Conservation (phyloP, 495 filamentous ascomycete species). For the Neurospora sp. region DNA sequence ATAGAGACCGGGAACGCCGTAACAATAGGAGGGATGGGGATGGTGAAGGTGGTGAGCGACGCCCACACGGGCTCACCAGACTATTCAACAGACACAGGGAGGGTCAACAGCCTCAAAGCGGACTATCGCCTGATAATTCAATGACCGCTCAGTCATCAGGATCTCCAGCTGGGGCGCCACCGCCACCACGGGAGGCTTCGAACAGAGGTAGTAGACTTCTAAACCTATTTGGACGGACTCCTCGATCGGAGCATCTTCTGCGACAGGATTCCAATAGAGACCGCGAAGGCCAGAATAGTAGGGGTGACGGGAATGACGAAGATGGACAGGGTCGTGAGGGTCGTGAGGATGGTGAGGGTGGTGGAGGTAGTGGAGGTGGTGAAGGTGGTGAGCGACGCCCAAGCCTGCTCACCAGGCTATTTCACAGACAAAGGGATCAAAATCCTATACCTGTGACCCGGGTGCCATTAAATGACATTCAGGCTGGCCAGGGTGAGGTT, state of each 20-base stretch:
- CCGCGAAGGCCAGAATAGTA: not conserved
- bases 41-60: not conserved
- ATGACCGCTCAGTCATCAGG: not conserved
- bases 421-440: not conserved
- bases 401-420: not conserved
- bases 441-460: not conserved
- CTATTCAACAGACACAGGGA: not conserved
- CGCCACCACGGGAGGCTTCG: not conserved
- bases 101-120: no score
- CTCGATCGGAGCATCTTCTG: no score
- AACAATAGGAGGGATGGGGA: not conserved
- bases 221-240: no score
- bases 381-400: not conserved
- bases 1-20: not conserved
- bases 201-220: no score
- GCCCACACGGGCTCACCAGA: not conserved
- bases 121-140: not conserved
- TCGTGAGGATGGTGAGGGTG: no score
- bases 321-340: not conserved
- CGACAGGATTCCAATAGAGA: not conserved
- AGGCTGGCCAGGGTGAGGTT: not conserved
- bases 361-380: not conserved
- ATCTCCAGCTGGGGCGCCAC: not conserved
- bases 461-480: not conserved
- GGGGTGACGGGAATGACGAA: not conserved